phyloP scores from a whole-genome alignment of 1,284 basidiomycete species.

The Rhizopogon parksii region DNA sequence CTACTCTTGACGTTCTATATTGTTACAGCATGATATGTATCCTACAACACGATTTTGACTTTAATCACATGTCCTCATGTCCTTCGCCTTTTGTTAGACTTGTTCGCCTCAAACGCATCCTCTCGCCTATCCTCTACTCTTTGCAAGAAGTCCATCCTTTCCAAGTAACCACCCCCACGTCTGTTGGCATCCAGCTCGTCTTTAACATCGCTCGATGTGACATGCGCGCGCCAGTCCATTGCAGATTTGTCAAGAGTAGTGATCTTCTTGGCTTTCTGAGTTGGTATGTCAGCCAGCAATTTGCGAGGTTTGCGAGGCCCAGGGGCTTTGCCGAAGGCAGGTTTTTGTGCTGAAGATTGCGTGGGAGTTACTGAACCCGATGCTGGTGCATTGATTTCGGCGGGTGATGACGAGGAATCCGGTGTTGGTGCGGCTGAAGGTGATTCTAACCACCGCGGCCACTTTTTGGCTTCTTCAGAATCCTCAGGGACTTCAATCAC shows the following conservation, averaged over 20 bases:
- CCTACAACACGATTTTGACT: neutral
- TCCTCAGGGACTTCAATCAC: slow-evolving; percentile 63
- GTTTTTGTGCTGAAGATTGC: slow-evolving; percentile 15
- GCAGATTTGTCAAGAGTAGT: slow-evolving; percentile 77
- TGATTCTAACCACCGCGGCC: slow-evolving; percentile 46
- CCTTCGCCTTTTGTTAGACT: slow-evolving; percentile 50
- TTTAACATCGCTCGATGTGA: slow-evolving; percentile 41
- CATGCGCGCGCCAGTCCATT: slow-evolving; percentile 73
- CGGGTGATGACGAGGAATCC: slow-evolving; percentile 3
- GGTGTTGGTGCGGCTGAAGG: slow-evolving; percentile 2
- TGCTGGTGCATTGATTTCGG: neutral
- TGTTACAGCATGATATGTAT: neutral
- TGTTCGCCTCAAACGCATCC: slow-evolving; percentile 50
- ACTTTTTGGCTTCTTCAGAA: slow-evolving; percentile 67
- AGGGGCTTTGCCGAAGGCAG: slow-evolving; percentile 34
- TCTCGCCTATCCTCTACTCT: slow-evolving; percentile 68
- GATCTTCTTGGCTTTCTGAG: slow-evolving; percentile 60
- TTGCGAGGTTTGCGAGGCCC: slow-evolving; percentile 63
- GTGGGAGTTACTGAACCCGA: slow-evolving; percentile 10
- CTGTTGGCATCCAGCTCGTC: slow-evolving; percentile 70
- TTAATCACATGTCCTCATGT: neutral
- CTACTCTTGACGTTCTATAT: neutral
- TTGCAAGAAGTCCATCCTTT: slow-evolving; percentile 74
- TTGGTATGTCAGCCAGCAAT: slow-evolving; percentile 42
- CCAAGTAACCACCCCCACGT: slow-evolving; percentile 69